A percentile compares a stretch with the other conserved stretches of the same genome.
phyloP scores from a whole-genome alignment of 164 flowering plant genomes.

The Taxillus chinensis region DNA sequence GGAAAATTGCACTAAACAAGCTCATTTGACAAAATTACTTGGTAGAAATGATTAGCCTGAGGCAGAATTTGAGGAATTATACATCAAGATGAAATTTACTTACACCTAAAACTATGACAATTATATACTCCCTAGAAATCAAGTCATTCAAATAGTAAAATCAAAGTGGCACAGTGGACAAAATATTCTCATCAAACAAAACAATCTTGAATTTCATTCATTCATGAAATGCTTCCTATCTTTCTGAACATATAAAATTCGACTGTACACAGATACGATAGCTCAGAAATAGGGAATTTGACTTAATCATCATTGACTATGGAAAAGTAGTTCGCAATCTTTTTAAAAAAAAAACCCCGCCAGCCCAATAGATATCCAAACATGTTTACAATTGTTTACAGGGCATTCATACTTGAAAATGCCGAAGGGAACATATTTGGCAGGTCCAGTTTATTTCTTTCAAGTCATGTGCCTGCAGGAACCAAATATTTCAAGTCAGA shows the following conservation, averaged over 20 bases:
- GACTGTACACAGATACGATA: background rate
- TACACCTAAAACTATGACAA: too few species aligned
- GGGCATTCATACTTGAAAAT: constrained; percentile 37
- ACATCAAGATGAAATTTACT: too few species aligned
- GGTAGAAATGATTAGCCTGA: too few species aligned
- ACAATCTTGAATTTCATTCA: background rate
- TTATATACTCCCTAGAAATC: background rate
- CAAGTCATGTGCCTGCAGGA: constrained; percentile 96
- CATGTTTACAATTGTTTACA: constrained; percentile 10
- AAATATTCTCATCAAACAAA: constrained; percentile 2
- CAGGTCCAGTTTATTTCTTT: constrained; percentile 45
- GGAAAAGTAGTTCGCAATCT: background rate
- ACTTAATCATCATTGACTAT: background rate
- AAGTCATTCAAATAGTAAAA: background rate
- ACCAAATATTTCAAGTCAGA: constrained; percentile 59
- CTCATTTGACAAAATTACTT: too few species aligned
- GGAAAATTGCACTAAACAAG: too few species aligned
- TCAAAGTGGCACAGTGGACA: background rate
- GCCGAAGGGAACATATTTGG: constrained; percentile 26
- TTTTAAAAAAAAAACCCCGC: background rate
- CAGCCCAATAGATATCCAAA: constrained; percentile 6
- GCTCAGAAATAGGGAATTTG: background rate
- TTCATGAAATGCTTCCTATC: background rate
- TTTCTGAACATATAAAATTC: background rate
- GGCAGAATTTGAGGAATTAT: too few species aligned